These are phyloP conservation scores for Colletotrichum cuscutae DNA, from an alignment of 2,329 filamentous ascomycete species.

Conservation along the genomic window DNA sequence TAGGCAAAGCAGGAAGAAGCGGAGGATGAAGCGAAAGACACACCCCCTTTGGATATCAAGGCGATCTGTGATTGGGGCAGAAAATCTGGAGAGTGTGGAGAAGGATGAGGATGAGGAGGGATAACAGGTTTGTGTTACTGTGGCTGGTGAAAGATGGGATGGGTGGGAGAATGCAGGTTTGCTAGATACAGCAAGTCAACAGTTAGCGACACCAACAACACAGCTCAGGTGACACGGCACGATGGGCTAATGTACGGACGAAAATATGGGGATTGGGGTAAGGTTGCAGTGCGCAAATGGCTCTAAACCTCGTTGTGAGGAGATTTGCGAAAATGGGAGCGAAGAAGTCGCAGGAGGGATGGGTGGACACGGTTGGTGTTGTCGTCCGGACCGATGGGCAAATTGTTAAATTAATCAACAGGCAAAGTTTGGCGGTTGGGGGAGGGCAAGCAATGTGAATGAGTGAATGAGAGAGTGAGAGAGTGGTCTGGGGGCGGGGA, in stretches of 20 bases:
- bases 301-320: background rate
- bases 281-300: background rate
- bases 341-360: background rate
- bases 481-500: background rate
- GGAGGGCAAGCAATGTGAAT: background rate
- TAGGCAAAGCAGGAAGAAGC: background rate
- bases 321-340: background rate
- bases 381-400: background rate
- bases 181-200: background rate
- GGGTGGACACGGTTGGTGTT: background rate
- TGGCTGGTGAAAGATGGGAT: background rate
- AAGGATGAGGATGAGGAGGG: background rate
- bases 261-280: background rate
- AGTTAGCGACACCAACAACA: background rate
- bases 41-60: background rate
- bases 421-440: background rate
- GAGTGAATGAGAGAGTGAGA: background rate
- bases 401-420: conserved; percentile 11
- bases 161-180: background rate
- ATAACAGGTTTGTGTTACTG: background rate
- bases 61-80: conserved; percentile 12
- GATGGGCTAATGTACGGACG: background rate
- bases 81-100: conserved; percentile 21
- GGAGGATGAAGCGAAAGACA: conserved; percentile 1
- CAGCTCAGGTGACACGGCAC: background rate